A percentile compares a stretch with the other conserved stretches of the same genome.
Evolutionary conservation across 2,329 filamentous ascomycete genomes (phyloP).

Genomic region (Venturiaceae sp.): DNA sequence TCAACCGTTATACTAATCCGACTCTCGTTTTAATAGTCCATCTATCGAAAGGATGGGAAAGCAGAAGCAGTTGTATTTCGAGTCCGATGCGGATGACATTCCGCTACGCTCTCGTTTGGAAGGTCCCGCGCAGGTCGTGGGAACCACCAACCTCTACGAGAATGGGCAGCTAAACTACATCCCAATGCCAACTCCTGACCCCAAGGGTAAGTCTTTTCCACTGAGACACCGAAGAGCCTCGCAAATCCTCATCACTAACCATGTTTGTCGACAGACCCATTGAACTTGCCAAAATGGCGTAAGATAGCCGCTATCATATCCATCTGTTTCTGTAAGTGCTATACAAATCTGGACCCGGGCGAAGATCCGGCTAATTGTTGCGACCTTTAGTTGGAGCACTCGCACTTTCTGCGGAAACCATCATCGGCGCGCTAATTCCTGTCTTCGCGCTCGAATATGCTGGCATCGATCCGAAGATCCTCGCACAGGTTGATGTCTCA

Average conservation of each 20-base stretch:
- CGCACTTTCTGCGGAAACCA: conserved; percentile 19
- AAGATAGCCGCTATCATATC: conserved; percentile 11
- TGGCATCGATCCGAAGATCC: conserved; percentile 12
- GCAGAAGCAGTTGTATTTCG: neutral
- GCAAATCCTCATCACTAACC: neutral
- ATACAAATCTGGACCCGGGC: neutral
- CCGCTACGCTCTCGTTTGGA: neutral
- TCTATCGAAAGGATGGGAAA: neutral
- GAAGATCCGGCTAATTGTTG: neutral
- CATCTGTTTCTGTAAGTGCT: conserved; percentile 12
- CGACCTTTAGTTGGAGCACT: conserved; percentile 13
- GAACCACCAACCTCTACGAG: conserved; percentile 8
- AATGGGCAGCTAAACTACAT: conserved; percentile 6
- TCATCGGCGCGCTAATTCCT: conserved; percentile 19
- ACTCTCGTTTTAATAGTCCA: neutral
- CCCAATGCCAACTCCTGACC: conserved; percentile 8
- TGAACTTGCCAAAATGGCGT: conserved; percentile 12
- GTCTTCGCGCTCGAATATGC: conserved; percentile 20
- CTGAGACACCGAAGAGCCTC: too few relatives aligned
- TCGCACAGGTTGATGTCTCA: conserved; percentile 5
- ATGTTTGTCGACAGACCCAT: conserved; percentile 9
- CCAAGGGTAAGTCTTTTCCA: conserved; percentile 2
- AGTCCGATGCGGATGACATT: neutral
- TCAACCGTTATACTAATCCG: too few relatives aligned
- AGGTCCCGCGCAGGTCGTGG: conserved; percentile 4